These are phyloP conservation scores for Colletotrichum tropicicola DNA, from an alignment of 2,329 filamentous ascomycete genomes.

Conservation along the genomic window DNA sequence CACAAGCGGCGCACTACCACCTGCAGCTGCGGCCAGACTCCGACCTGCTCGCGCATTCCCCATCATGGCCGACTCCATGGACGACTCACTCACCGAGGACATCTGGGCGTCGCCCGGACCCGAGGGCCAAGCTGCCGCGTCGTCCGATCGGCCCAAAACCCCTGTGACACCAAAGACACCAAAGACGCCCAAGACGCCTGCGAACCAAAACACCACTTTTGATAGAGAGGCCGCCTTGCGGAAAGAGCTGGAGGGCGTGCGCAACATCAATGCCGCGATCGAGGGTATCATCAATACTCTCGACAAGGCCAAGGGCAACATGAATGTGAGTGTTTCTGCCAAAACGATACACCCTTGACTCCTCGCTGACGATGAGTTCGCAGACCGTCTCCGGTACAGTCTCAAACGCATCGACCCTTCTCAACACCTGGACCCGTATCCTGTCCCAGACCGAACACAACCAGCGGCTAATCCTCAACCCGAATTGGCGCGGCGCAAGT, in stretches of 20 bases:
- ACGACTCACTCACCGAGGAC: constrained; percentile 58
- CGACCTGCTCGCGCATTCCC: not conserved
- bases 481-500: constrained; percentile 87
- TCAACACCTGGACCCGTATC: constrained; percentile 96
- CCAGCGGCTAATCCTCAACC: constrained; percentile 88
- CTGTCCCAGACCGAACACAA: constrained; percentile 98
- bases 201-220: constrained; percentile 49
- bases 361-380: constrained; percentile 22
- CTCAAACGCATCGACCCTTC: constrained; percentile 83
- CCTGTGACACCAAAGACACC: constrained; percentile 58
- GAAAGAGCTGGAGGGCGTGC: constrained; percentile 83
- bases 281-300: constrained; percentile 79
- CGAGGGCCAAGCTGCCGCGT: constrained; percentile 36
- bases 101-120: constrained; percentile 56
- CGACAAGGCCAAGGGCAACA: constrained; percentile 78
- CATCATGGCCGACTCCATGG: constrained; percentile 54
- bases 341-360: too few relatives aligned
- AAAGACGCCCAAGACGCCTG: constrained; percentile 54
- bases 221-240: constrained; percentile 79
- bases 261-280: constrained; percentile 87
- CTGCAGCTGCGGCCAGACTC: constrained; percentile 4
- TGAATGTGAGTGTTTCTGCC: constrained; percentile 66
- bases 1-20: not conserved
- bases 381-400: constrained; percentile 89
- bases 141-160: constrained; percentile 52